phyloP scores from a whole-genome alignment of 2,329 filamentous ascomycete species.

The Arthrobotrys megalospora region DNA sequence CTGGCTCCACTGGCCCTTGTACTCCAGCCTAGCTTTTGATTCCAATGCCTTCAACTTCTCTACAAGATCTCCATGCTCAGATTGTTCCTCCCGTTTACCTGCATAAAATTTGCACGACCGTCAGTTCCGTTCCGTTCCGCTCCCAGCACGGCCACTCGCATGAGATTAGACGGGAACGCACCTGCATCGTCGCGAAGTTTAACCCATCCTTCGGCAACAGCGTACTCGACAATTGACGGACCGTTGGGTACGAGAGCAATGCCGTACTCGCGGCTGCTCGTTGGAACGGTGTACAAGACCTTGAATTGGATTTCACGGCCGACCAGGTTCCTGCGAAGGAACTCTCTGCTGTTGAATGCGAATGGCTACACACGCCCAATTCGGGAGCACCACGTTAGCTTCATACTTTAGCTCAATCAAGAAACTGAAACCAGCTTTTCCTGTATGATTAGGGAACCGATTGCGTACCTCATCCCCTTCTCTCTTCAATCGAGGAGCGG shows the following conservation, averaged over 20 bases:
- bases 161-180: conserved; percentile 20
- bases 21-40: conserved; percentile 81
- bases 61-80: conserved; percentile 79
- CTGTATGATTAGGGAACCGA: conserved; percentile 8
- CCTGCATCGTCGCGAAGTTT: conserved; percentile 93
- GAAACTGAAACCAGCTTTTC: conserved; percentile 28
- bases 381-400: conserved; percentile 38
- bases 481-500: conserved; percentile 85
- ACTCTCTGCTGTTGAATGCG: conserved; percentile 95
- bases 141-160: conserved; percentile 28
- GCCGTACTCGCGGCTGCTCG: conserved; percentile 89
- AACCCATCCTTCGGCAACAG: conserved; percentile 89
- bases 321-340: conserved; percentile 84
- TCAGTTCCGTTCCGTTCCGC: conserved; percentile 20
- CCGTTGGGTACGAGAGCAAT: conserved; percentile 82
- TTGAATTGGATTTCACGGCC: conserved; percentile 90
- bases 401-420: conserved; percentile 28
- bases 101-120: conserved; percentile 20
- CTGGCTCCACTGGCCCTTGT: conserved; percentile 84
- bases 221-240: conserved; percentile 82
- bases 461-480: conserved; percentile 83
- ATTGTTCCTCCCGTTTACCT: conserved; percentile 78
- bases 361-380: conserved; percentile 73
- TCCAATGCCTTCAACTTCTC: conserved; percentile 85
- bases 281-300: conserved; percentile 88